These are phyloP conservation scores for Penicillium mononematosum DNA, from an alignment of 495 filamentous ascomycete species.

Conservation along the genomic window DNA sequence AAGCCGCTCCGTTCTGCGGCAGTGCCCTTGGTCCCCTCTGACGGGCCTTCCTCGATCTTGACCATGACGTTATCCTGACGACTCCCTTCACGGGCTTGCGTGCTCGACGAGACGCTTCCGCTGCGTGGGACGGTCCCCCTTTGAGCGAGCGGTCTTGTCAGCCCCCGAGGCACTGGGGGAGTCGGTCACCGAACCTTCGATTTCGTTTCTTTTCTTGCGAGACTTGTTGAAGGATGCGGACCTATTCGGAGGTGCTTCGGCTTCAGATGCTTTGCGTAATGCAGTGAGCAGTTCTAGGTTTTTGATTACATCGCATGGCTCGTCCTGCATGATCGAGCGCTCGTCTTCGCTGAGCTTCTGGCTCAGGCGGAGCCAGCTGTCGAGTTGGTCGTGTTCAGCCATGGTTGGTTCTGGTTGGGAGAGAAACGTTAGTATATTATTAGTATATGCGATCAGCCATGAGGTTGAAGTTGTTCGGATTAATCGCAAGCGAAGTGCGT, in stretches of 20 bases:
- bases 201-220: conserved; percentile 67
- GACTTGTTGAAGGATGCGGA: conserved; percentile 48
- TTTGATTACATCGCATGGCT: conserved; percentile 58
- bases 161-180: conserved; percentile 64
- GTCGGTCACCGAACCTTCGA: conserved; percentile 65
- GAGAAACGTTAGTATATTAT: conserved; percentile 1
- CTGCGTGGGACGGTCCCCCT: conserved; percentile 53
- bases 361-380: conserved; percentile 60
- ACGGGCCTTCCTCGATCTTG: conserved; percentile 54
- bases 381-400: conserved; percentile 50
- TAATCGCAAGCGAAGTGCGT: not conserved
- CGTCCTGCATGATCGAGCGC: conserved; percentile 55
- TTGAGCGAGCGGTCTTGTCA: conserved; percentile 47
- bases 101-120: conserved; percentile 52
- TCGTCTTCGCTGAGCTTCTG: conserved; percentile 63
- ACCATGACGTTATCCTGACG: conserved; percentile 44
- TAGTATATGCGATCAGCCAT: conserved; percentile 9
- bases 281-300: conserved; percentile 61
- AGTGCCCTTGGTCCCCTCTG: conserved; percentile 50
- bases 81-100: conserved; percentile 37
- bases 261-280: conserved; percentile 57
- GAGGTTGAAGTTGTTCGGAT: not conserved
- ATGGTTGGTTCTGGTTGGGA: conserved; percentile 37
- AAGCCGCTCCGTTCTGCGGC: conserved; percentile 50
- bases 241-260: conserved; percentile 52